Base-by-base conservation (phyloP, 257 asterid species). In the Paraleonurus japonicus region DNA sequence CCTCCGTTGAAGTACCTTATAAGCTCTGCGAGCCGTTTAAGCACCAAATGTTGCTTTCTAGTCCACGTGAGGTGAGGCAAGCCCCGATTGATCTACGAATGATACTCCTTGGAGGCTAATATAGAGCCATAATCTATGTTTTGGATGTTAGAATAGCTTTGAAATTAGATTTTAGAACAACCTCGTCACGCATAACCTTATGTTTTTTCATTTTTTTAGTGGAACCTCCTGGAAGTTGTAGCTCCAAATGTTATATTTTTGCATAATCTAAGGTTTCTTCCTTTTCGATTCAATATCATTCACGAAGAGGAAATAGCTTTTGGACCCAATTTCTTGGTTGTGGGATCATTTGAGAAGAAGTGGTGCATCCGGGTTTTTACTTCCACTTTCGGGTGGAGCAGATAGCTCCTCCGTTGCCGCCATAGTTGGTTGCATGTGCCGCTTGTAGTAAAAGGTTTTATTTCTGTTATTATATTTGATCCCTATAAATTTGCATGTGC, bases 291-390 rank as follows among this genome's bases (percentile, higher is more conserved):
- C 85, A 82, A 69, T 94, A 89, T 76, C 97, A 89, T 82, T 85
- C 84, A 65, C 98, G 96, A 86, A 76, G 98, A 94, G 89, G 98
- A 94, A 85, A 94, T 94, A 78, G 96, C 96, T 74, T 87, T 83
- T 69, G 98, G 98, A 41, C 97, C 98, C 83, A n/a, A n/a, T n/a
- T n/a, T n/a, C n/a, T n/a, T 94, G 98, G 98, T 80, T 94, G 75
- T 93, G 98, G 98, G 97, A 93, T 84, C 90, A 94, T 78, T 76
- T 94, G 75, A 84, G 96, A 82, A 86, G 97, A 88, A 87, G 96
- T 81, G 97, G 98, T 22, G 95, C 98, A 35, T 91, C 97, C 51
- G 98, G 98, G 16, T 91, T n/a, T 73, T 75, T 94, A 85, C 98
- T 94, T 83, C 98, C 97, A 66, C 97, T 94, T 74, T 91, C 98